Evolutionary conservation across 768 basidiomycete genomes (phyloP), one percentile per base, ranked within the genome.

Genomic region (Termitomyces sp.): DNA sequence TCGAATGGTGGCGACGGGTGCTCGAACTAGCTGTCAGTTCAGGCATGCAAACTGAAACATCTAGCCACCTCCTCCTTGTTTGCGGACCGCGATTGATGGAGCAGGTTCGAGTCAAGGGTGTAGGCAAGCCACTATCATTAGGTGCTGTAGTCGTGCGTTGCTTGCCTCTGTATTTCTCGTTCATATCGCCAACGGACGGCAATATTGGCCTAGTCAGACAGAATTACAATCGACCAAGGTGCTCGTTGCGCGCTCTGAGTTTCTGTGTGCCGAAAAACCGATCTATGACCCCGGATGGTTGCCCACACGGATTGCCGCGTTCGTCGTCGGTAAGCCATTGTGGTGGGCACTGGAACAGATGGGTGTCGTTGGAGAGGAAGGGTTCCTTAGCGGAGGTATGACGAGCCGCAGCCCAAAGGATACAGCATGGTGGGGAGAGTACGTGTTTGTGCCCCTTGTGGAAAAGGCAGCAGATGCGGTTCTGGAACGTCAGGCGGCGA

Each of bases 331-430:
- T 7, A 85, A 83, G 64, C 92, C 92, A 3, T 73, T 94, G 2
- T 92, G 87, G 88, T 94, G 92, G 92, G 85, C 87, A 3, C 79
- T 94, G 56, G 85, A 88, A 60, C 90, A 90, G 61, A 74, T 87
- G n/a, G 87, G 84, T 26, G 72, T 94, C 4, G 82, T 89, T 7
- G 82, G 81, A 3, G 87, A 90, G 48, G 87, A 88, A 26, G 73
- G 79, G 15, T 54, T 79, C 2, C 36, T 76, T 12, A 62, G 70
- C 16, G 60, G 68, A 26, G 51, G 51, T n/a, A 62, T 65, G 9
- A 54, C 37, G 6, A 65, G 64, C 18, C 54, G 64, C 2, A 60
- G 62, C 18, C 64, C 72, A 31, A 73, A 73, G 51, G 72, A 87
- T 74, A 80, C 70, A 60, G 69, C 61, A 61, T 88, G 70, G 84